Conservation (phyloP, 164 flowering plant species). For the Taxillus chinensis region DNA sequence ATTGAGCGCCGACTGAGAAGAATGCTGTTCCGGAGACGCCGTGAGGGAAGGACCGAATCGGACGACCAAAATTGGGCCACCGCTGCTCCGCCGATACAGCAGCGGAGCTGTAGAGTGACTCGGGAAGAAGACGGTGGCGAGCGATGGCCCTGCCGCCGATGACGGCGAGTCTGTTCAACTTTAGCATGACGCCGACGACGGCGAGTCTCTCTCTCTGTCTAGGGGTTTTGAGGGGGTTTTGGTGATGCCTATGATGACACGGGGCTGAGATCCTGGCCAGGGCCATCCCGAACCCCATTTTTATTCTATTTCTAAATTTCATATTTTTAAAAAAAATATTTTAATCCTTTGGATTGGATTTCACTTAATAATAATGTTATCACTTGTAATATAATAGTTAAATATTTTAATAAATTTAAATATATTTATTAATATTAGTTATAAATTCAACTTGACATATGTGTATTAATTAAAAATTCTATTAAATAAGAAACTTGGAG, state of each 20-base stretch:
- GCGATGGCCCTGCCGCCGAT: constrained; percentile 9
- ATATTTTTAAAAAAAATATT: no score
- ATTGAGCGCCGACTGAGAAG: constrained; percentile 42
- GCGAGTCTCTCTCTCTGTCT: background rate
- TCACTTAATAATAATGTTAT: no score
- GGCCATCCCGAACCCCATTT: no score
- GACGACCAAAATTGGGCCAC: constrained; percentile 1
- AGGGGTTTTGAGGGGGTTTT: background rate
- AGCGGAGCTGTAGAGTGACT: constrained; percentile 4
- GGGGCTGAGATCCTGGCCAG: no score
- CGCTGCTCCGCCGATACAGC: background rate
- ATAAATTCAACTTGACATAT: no score
- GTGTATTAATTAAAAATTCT: no score
- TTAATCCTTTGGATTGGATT: no score
- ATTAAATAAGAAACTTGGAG: no score
- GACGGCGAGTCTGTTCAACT: constrained; percentile 18
- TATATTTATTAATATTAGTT: no score
- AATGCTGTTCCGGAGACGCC: constrained; percentile 36
- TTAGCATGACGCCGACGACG: constrained; percentile 15
- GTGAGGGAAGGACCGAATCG: constrained; percentile 7
- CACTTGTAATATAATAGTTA: no score
- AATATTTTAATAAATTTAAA: no score
- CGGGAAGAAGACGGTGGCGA: constrained; percentile 5
- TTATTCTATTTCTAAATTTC: no score
- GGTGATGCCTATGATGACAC: background rate